Conservation (phyloP, 371 early-diverging fungal species). For the Actinomortierella wolfii region DNA sequence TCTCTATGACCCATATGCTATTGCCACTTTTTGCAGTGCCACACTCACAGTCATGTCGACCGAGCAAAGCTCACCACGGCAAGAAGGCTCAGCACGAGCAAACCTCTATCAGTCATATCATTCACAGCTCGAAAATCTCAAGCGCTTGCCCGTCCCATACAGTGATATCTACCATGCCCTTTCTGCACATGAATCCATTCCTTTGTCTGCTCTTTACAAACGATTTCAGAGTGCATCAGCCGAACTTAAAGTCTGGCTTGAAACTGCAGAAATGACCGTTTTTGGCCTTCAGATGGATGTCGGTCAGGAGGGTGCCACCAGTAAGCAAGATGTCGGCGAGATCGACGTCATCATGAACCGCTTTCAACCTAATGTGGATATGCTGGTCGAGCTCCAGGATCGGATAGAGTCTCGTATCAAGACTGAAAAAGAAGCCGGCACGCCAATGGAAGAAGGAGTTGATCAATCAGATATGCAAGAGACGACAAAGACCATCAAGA, state of each 20-base stretch:
- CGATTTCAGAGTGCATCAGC: constrained; percentile 43
- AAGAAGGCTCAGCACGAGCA: not conserved
- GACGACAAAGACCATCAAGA: constrained; percentile 28
- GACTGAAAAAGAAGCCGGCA: constrained; percentile 42
- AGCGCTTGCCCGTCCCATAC: constrained; percentile 44
- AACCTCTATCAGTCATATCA: constrained; percentile 34
- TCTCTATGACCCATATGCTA: not conserved
- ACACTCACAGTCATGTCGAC: constrained; percentile 8
- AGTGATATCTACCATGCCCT: constrained; percentile 48
- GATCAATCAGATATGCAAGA: constrained; percentile 15
- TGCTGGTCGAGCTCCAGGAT: constrained; percentile 53
- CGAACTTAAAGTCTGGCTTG: constrained; percentile 54
- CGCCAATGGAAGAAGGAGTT: constrained; percentile 4
- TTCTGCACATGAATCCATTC: constrained; percentile 47
- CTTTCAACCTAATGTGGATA: constrained; percentile 55
- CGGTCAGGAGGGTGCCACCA: constrained; percentile 43
- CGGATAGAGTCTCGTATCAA: constrained; percentile 39
- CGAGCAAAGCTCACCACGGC: not conserved
- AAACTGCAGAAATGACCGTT: constrained; percentile 57
- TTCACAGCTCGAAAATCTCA: constrained; percentile 43
- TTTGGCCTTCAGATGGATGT: constrained; percentile 56
- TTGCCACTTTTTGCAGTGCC: not conserved
- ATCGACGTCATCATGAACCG: constrained; percentile 50
- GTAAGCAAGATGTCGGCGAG: constrained; percentile 47
- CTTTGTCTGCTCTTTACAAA: constrained; percentile 46